phyloP scores from a whole-genome alignment of 495 filamentous ascomycete species.

The Chaetomium fimeti region DNA sequence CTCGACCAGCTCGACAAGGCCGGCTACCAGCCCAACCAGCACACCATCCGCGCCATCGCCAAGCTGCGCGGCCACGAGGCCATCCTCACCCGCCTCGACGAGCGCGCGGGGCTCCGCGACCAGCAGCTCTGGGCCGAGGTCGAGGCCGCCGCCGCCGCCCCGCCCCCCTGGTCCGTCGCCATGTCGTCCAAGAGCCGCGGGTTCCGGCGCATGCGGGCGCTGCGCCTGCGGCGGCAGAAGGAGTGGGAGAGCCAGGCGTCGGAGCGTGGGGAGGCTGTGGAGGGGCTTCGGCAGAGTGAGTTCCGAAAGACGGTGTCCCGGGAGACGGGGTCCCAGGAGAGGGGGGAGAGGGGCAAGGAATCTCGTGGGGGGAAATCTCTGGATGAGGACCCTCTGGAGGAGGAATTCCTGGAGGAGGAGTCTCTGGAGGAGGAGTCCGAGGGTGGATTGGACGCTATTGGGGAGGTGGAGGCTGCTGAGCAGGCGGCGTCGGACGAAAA shows the following conservation, averaged over 20 bases:
- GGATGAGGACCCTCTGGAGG: too few relatives aligned
- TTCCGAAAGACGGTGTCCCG: too few relatives aligned
- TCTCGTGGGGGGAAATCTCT: too few relatives aligned
- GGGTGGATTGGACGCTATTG: neutral
- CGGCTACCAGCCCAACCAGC: constrained; percentile 38
- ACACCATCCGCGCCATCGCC: constrained; percentile 39
- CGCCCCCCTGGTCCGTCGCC: neutral
- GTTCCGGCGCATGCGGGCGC: too few relatives aligned
- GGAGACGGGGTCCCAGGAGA: too few relatives aligned
- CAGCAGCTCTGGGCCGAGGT: neutral
- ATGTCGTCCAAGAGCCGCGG: neutral
- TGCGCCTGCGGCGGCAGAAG: too few relatives aligned
- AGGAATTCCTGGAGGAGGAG: too few relatives aligned
- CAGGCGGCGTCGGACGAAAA: neutral
- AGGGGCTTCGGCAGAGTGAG: too few relatives aligned
- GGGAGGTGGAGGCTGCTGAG: neutral
- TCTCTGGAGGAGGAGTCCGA: neutral
- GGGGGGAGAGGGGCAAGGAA: too few relatives aligned
- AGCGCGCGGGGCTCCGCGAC: neutral
- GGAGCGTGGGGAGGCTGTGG: neutral
- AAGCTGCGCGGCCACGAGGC: constrained; percentile 15
- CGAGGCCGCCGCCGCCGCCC: neutral
- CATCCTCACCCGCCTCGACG: constrained; percentile 17
- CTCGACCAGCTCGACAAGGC: constrained; percentile 49
- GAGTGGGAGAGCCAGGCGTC: too few relatives aligned